Conservation (phyloP, 768 basidiomycete species). For the Tricholoma furcatifolium region DNA sequence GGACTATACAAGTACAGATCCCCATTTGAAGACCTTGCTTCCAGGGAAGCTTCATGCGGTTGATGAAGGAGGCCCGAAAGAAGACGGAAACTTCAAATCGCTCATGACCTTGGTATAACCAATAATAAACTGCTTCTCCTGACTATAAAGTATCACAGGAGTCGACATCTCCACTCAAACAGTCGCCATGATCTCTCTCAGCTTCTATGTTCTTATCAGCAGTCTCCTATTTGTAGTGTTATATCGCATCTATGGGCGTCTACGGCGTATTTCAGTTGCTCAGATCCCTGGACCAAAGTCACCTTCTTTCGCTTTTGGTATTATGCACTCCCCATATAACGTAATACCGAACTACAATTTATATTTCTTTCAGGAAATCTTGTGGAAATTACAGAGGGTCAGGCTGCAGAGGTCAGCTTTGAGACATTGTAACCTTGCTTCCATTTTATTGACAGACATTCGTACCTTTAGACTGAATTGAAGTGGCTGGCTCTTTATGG, state of each 20-base stretch:
- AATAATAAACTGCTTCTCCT: too few species aligned
- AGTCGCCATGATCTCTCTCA: not conserved
- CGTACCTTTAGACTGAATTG: constrained; percentile 33
- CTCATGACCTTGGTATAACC: too few species aligned
- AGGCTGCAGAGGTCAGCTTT: constrained; percentile 30
- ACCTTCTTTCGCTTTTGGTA: constrained; percentile 40
- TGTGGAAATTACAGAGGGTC: constrained; percentile 28
- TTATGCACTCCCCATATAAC: not conserved
- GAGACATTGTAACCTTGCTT: not conserved
- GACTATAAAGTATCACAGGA: too few species aligned
- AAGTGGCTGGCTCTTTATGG: constrained; percentile 45
- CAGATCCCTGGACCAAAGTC: constrained; percentile 35
- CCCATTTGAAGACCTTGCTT: too few species aligned
- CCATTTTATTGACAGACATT: not conserved
- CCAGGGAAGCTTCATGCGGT: too few species aligned
- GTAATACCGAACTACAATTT: not conserved
- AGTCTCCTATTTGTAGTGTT: constrained; percentile 8
- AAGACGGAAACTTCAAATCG: too few species aligned
- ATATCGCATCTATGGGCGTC: constrained; percentile 29
- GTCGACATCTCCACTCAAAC: too few species aligned
- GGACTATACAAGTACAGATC: too few species aligned
- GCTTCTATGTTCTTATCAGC: constrained; percentile 5
- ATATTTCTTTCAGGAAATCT: constrained; percentile 23
- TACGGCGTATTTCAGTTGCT: constrained; percentile 21
- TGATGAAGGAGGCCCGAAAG: too few species aligned